phyloP scores from a whole-genome alignment of 768 basidiomycete genomes.

The Gymnopilus dilepis region DNA sequence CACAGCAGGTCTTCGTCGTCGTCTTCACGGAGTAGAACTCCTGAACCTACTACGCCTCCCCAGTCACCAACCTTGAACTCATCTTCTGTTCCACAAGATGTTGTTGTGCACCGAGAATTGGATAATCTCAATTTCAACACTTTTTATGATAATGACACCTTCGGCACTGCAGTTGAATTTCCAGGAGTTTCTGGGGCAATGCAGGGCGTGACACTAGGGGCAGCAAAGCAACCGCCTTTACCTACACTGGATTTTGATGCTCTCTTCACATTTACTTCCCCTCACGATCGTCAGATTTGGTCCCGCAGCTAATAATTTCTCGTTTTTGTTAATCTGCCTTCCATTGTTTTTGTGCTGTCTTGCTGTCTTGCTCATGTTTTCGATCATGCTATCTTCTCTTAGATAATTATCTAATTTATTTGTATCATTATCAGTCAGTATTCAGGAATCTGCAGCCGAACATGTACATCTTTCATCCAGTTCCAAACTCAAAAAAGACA shows the following conservation, averaged over 20 bases:
- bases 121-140: background rate
- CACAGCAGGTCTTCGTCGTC: background rate
- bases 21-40: constrained; percentile 1
- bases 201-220: background rate
- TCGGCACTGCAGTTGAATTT: background rate
- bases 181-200: background rate
- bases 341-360: background rate
- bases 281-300: background rate
- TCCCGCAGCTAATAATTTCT: background rate
- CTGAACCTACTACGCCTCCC: constrained; percentile 16
- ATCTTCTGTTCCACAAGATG: background rate
- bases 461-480: too few species aligned
- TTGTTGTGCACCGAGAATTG: background rate
- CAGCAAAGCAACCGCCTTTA: background rate
- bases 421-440: constrained; percentile 9
- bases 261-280: background rate
- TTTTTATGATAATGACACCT: background rate
- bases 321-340: background rate
- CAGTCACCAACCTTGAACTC: background rate
- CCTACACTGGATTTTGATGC: background rate
- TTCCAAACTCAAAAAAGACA: too few species aligned
- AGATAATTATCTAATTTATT: constrained; percentile 2
- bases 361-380: background rate
- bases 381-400: background rate
- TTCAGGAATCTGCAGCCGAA: too few species aligned